Evolutionary conservation across 495 filamentous ascomycete genomes (phyloP).

Genomic region (Umbilicaria muhlenbergii): DNA sequence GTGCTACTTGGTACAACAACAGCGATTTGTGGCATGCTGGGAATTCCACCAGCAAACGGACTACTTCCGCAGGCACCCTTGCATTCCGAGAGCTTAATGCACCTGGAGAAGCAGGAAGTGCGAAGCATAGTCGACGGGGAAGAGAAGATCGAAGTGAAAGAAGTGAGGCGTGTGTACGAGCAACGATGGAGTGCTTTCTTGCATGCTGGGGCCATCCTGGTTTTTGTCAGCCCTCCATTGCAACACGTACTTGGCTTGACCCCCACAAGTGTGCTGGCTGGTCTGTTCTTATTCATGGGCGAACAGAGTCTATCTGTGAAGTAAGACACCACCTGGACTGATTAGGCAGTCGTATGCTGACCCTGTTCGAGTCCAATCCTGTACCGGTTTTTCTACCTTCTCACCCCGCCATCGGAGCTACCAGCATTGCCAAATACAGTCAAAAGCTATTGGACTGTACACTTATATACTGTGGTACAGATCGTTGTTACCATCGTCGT

Average conservation of each 20-base stretch:
- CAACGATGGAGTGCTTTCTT: conserved; percentile 54
- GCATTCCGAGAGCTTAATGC: conserved; percentile 51
- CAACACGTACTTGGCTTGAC: conserved; percentile 56
- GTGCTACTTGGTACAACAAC: conserved; percentile 53
- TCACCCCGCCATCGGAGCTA: conserved; percentile 49
- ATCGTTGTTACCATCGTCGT: conserved; percentile 44
- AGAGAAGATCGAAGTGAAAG: conserved; percentile 23
- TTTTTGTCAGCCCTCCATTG: conserved; percentile 49
- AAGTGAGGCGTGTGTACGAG: conserved; percentile 42
- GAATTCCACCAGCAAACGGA: conserved; percentile 55
- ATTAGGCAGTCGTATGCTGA: conserved; percentile 3
- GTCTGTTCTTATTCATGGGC: conserved; percentile 60
- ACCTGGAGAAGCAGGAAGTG: conserved; percentile 31
- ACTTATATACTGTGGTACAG: conserved; percentile 46
- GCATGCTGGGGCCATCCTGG: conserved; percentile 43
- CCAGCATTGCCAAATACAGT: conserved; percentile 36
- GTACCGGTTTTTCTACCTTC: conserved; percentile 43
- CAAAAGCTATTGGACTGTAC: conserved; percentile 36
- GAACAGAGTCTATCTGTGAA: conserved; percentile 56
- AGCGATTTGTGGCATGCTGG: conserved; percentile 50
- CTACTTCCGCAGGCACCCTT: conserved; percentile 55
- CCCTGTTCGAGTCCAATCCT: conserved; percentile 35
- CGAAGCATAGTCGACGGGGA: conserved; percentile 22
- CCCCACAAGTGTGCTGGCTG: conserved; percentile 51
- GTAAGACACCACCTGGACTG: conserved; percentile 11